Base-by-base conservation (phyloP, 192 early-diverging fungal genomes). In the Coemansia sp. region DNA sequence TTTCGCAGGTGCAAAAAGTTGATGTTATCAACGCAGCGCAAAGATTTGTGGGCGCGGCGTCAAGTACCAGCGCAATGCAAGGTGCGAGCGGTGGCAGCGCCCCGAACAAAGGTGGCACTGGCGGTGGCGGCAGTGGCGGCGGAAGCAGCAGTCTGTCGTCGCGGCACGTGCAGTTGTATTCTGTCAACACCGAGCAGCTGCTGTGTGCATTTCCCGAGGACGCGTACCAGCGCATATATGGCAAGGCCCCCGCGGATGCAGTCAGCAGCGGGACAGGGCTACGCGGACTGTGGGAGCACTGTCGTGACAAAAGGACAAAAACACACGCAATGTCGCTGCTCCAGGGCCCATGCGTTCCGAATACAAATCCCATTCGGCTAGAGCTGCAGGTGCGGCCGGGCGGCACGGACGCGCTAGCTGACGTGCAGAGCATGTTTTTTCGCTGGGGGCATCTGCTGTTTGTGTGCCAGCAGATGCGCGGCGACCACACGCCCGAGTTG, bases 371-470 rank as follows among this genome's bases (percentile, higher is more conserved):
- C 1, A 61, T 74, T n/a, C 54, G 56, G 5, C 48, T 80, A 19
- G 67, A 74, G 43, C 56, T 74, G 29, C 64, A 67, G 33, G 63
- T 74, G 48, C 60, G 54, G n/a, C 27, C 60, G 1, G 35, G 23
- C 40, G 33, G 51, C 23, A 27, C 56, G 9, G 55, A 45, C 1
- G 31, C 47, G 10, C 40, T 38, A 2, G 56, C 40, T 21, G 71
- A 69, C 18, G 64, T 73, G 5, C 67, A 80, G 54, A 60, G 57
- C 29, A 50, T 80, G 24, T 28, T 80, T 56, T 80, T 80, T 31
- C 71, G 77, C n/a, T 80, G 77, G 77, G 71, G 77, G 18, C 40
- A 63, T 28, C 54, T 80, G 60, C 49, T 80, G 54, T 80, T 80
- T 67, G 72, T 74, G 42, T 74, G 60, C 32, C 77, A 80, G 64